phyloP scores from a whole-genome alignment of 2,329 filamentous ascomycete genomes.

The Triangularia verruculosa region DNA sequence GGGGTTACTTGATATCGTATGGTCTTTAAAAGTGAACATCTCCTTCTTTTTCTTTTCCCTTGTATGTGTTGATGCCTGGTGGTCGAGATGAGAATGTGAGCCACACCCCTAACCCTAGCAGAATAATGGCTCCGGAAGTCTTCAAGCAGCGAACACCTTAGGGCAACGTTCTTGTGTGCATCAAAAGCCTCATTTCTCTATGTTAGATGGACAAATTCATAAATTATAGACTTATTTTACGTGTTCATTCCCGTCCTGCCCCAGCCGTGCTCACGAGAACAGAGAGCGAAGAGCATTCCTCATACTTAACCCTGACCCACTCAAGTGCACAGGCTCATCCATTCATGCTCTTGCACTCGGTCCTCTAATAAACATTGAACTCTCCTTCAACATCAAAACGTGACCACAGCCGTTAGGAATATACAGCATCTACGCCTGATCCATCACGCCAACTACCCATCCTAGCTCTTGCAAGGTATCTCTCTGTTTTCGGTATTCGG shows the following conservation, averaged over 20 bases:
- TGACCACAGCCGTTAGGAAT: background rate
- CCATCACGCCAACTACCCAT: too few relatives aligned
- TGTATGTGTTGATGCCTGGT: background rate
- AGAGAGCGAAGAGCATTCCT: background rate
- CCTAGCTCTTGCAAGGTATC: too few relatives aligned
- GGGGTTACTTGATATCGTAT: background rate
- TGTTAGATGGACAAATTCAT: too few relatives aligned
- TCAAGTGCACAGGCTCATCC: background rate
- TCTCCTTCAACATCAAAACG: background rate
- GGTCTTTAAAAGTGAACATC: background rate
- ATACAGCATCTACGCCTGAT: background rate
- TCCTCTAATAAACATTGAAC: background rate
- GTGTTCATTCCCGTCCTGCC: too few relatives aligned
- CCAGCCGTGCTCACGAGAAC: too few relatives aligned
- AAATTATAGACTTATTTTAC: too few relatives aligned
- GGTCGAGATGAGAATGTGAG: background rate
- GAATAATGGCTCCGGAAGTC: too few relatives aligned
- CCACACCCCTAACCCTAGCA: too few relatives aligned
- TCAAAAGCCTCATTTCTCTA: too few relatives aligned
- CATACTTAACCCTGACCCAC: background rate
- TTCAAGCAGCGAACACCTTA: too few relatives aligned
- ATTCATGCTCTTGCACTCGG: background rate
- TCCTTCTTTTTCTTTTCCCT: background rate
- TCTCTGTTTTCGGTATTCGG: too few relatives aligned
- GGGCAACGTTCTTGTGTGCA: too few relatives aligned